Base-by-base conservation (phyloP, 495 filamentous ascomycete genomes). In the Penicillium roqueforti region DNA sequence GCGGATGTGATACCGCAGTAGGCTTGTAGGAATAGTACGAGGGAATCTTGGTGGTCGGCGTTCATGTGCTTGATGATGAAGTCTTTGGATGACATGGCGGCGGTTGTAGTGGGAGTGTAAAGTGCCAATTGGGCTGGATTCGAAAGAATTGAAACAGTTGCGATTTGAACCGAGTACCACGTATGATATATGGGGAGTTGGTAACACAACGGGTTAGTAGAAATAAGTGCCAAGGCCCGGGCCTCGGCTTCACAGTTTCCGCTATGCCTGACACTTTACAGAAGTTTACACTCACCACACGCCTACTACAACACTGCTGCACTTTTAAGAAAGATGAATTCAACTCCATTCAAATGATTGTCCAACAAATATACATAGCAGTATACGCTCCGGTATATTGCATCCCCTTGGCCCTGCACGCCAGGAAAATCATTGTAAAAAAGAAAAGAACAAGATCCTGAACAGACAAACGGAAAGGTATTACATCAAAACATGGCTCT, bases 61-160 rank as follows among this genome's bases (percentile, higher is more conserved):
- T 92, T 92, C 87, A 93, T 91, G 76, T 93, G 89, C 26, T 76
- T 74, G 63, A 87, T 79, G 61, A 89, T 86, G 65, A 85, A 83
- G 36, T 76, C 53, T 54, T 84, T 87, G 55, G 71, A 59, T 6
- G 76, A 72, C 55, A 59, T 65, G 45, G 31, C 63, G 50, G 20
- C 22, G 23, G 14, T 47, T 43, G 42, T 55, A 41, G 29, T 22
- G 23, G 9, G 28, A 46, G 29, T n/a, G 23, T 19, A 19, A 4
- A 20, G 10, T 2, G 13, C 22, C 22, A 16, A 36, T 42, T 37
- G 29, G 25, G 4, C 4, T 31, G 28, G 4, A 11, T 19, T 32
- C 13, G 19, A n/a, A 6, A 36, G 3, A 36, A 8, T 10, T 36
- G 4, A 26, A 10, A 40, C 14, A 16, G 6, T 36, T 51, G 32